A percentile compares a stretch with the other conserved stretches of the same genome.
phyloP scores from a whole-genome alignment of 495 filamentous ascomycete species.

The Aspergillus nidulans region DNA sequence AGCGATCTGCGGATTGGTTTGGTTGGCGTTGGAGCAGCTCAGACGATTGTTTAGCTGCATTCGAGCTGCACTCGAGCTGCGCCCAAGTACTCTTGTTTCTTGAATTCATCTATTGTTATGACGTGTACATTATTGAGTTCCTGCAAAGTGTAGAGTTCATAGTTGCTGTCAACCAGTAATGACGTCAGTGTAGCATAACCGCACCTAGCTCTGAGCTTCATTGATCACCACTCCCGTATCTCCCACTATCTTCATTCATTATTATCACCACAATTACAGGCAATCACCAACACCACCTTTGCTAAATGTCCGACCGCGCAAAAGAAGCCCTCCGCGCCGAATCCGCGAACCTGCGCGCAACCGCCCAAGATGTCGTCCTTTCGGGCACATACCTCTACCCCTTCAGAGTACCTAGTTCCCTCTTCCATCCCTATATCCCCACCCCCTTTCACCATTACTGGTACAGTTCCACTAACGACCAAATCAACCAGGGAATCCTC shows the following conservation, averaged over 20 bases:
- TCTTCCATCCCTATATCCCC: constrained; percentile 38
- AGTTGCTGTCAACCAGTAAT: background rate
- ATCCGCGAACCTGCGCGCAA: constrained; percentile 31
- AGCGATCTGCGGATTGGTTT: constrained; percentile 35
- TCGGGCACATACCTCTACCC: constrained; percentile 85
- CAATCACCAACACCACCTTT: background rate
- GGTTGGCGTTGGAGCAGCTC: constrained; percentile 28
- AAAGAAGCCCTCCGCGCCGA: constrained; percentile 41
- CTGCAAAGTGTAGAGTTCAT: background rate
- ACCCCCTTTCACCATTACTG: constrained; percentile 44
- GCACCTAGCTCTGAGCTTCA: background rate
- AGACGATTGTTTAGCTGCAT: background rate
- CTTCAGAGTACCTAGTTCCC: constrained; percentile 59
- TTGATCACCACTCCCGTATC: background rate
- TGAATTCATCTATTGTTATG: background rate
- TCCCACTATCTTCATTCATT: background rate
- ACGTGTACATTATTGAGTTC: background rate
- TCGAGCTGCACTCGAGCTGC: background rate
- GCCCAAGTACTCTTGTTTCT: constrained; percentile 1
- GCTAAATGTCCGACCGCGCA: constrained; percentile 39
- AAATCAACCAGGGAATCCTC: constrained; percentile 57
- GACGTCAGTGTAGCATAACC: background rate
- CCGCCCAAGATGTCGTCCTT: constrained; percentile 58
- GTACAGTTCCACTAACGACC: background rate
- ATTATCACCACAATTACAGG: background rate